Percentiles rank a stretch among this genome's conserved stretches.
Conservation (phyloP, 1,139 yeast genomes). For the Candida freyschussii region DNA sequence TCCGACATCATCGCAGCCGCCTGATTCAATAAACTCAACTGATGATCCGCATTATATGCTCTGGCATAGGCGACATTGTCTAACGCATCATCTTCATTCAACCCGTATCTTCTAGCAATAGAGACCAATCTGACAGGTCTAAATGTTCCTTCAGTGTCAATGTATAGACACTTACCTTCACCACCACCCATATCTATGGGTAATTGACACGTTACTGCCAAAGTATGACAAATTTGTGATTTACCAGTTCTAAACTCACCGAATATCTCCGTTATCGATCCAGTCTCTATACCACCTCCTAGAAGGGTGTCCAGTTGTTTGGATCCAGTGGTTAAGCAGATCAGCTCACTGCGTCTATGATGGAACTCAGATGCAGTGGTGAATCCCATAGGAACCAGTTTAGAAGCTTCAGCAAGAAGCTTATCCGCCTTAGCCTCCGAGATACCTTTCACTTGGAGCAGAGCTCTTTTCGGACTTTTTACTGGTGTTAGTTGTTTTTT, state of each 20-base stretch:
- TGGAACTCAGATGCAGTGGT: constrained; percentile 97
- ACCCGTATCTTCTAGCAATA: constrained; percentile 87
- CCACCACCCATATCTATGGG: constrained; percentile 99
- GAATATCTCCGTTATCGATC: constrained; percentile 91
- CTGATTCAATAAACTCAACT: constrained; percentile 74
- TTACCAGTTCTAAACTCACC: constrained; percentile 99
- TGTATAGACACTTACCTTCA: constrained; percentile 94
- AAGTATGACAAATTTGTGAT: constrained; percentile 92
- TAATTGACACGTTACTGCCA: constrained; percentile 94
- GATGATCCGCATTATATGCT: constrained; percentile 97
- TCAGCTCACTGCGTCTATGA: constrained; percentile 81
- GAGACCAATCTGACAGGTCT: constrained; percentile 87
- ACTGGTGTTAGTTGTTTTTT: constrained; percentile 14
- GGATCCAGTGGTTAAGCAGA: constrained; percentile 92
- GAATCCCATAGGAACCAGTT: constrained; percentile 91
- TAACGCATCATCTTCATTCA: constrained; percentile 90
- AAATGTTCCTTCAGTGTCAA: constrained; percentile 96
- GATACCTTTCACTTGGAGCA: constrained; percentile 80
- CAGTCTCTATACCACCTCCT: constrained; percentile 98
- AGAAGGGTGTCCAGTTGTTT: constrained; percentile 87
- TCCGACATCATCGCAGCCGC: constrained; percentile 98
- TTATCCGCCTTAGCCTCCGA: constrained; percentile 95
- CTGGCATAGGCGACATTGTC: constrained; percentile 97
- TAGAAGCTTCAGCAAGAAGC: constrained; percentile 74
- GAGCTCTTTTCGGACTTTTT: constrained; percentile 59